Base-by-base conservation (phyloP, 148 eudicot species). In the Chenopodium suecicum region DNA sequence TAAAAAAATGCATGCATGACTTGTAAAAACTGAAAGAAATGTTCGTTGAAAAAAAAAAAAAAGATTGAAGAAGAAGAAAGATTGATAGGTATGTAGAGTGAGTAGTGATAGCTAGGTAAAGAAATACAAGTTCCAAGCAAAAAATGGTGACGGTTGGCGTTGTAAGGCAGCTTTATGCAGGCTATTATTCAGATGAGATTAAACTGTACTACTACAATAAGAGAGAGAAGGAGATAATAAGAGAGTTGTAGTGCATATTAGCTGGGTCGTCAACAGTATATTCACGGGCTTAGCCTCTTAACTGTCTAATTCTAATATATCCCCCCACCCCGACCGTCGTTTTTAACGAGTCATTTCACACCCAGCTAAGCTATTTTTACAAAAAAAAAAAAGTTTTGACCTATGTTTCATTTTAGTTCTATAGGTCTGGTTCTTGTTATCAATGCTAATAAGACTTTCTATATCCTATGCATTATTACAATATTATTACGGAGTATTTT, bases 51-150 rank as follows among this genome's bases (percentile, higher is more conserved):
- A 27, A 12, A 54, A 16, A 14, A 54, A 11, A 11, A 54, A 54
- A 54, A 54, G 17, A 14, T 54, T 48, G 52, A 10, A 54, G 17
- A 13, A 50, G 56, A 50, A 12, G 16, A 12, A 54, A 54, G 60
- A 54, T 54, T 1, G 60, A 54, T 16, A 22, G 60, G 60, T 4
- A 54, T 54, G 20, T 52, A 16, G 17, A 16, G 0, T 14, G 22
- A 54, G 60, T 13, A 17, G 20, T 54, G 22, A 16, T 1, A 54
- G 62, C 0, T 52, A 12, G 56, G 69, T 65, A 29, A 72, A 34
- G 50, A 75, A 76, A 46, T 72, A 6, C 86, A 84, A 84, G 63
- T 46, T 80, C 86, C 83, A 84, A 80, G 19, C 76, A 63, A 76
- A 47, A 31, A 76, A 76, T 84, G 76, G 78, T 75, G 86, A 76